phyloP scores from a whole-genome alignment of 2,329 filamentous ascomycete genomes.

The Penicillium decumbens region DNA sequence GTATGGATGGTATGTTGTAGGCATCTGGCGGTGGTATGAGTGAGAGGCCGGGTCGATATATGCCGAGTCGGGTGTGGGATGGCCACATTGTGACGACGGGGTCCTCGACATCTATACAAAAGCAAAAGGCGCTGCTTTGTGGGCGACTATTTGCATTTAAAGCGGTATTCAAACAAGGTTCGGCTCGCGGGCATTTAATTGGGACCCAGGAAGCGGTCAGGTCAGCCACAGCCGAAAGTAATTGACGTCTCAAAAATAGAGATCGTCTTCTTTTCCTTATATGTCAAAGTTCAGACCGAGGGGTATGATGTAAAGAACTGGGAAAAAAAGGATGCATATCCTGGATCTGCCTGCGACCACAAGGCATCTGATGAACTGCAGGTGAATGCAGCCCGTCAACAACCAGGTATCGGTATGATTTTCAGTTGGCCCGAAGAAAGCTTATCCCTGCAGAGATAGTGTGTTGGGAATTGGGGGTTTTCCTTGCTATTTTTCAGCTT shows the following conservation, averaged over 20 bases:
- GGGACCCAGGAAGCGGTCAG: constrained; percentile 17
- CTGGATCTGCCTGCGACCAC: constrained; percentile 15
- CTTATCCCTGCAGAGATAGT: background rate
- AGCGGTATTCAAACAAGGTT: constrained; percentile 10
- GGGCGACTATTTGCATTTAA: constrained; percentile 11
- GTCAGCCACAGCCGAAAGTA: constrained; percentile 10
- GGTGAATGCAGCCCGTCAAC: constrained; percentile 14
- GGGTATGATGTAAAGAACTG: background rate
- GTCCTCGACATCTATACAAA: constrained; percentile 31
- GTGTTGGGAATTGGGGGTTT: background rate
- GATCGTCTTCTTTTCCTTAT: constrained; percentile 1
- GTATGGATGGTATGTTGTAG: constrained; percentile 18
- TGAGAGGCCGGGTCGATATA: constrained; percentile 18
- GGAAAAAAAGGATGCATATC: constrained; percentile 13
- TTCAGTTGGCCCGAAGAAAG: background rate
- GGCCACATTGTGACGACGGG: constrained; percentile 28
- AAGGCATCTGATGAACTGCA: constrained; percentile 17
- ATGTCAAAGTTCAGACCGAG: background rate
- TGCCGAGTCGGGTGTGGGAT: constrained; percentile 20
- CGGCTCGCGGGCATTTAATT: constrained; percentile 11
- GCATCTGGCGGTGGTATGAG: constrained; percentile 11
- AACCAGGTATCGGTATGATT: background rate
- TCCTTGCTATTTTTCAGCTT: background rate
- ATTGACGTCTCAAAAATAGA: constrained; percentile 11
- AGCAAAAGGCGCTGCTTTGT: constrained; percentile 8